Evolutionary conservation across 768 basidiomycete genomes (phyloP).

Genomic region (Leccinellum rugosiceps): DNA sequence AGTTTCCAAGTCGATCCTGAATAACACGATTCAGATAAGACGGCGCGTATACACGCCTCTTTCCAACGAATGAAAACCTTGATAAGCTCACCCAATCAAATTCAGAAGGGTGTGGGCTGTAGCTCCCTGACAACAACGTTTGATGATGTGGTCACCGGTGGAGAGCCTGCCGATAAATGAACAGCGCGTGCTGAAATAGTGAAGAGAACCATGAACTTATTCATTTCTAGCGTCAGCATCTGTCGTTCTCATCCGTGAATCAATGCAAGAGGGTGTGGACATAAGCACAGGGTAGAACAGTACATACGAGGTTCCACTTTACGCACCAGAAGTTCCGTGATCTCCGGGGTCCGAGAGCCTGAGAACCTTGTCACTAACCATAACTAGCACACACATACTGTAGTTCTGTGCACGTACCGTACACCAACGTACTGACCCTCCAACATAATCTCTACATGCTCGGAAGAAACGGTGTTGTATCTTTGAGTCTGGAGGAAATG

Average conservation of each 20-base stretch:
- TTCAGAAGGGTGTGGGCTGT: neutral
- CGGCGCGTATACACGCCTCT: constrained; percentile 7
- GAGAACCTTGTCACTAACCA: neutral
- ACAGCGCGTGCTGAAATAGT: neutral
- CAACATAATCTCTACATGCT: neutral
- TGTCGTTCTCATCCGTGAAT: neutral
- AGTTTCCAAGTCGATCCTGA: neutral
- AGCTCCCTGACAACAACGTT: neutral
- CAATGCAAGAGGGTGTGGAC: neutral
- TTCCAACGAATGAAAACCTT: neutral
- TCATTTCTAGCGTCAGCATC: neutral
- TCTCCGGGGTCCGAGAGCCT: neutral
- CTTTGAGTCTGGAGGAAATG: neutral
- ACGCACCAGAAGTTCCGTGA: neutral
- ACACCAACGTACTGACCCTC: neutral
- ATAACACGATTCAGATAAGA: neutral
- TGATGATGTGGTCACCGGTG: neutral
- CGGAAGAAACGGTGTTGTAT: neutral
- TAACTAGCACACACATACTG: neutral
- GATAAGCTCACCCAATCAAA: neutral
- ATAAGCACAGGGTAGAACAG: neutral
- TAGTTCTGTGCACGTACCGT: neutral
- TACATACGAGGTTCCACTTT: neutral
- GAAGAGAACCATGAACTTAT: neutral
- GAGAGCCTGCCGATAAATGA: neutral